Conservation (phyloP, 768 basidiomycete species). For the Piloderma croceum region DNA sequence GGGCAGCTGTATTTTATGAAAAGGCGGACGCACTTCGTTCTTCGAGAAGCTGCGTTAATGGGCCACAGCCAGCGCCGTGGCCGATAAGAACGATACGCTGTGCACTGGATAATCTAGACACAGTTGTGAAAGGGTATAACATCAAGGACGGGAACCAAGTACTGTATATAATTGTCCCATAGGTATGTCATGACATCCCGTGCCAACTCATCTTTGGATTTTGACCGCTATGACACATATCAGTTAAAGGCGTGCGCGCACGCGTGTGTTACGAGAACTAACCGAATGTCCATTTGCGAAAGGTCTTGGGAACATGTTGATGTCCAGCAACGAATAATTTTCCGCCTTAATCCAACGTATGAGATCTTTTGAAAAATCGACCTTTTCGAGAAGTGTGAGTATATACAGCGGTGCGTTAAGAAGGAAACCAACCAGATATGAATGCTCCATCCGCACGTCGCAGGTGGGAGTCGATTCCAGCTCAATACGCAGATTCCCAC, state of each 20-base stretch:
- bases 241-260: conserved; percentile 1
- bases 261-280: background rate
- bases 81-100: conserved; percentile 76
- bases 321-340: conserved; percentile 74
- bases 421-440: conserved; percentile 62
- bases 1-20: conserved; percentile 1
- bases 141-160: conserved; percentile 22
- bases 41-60: conserved; percentile 70
- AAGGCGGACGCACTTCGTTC: conserved; percentile 49
- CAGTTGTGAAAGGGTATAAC: conserved; percentile 4
- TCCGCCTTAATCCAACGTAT: conserved; percentile 68
- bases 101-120: conserved; percentile 61
- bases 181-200: conserved; percentile 70
- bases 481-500: conserved; percentile 85
- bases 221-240: conserved; percentile 30
- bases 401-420: background rate
- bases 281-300: conserved; percentile 29
- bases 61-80: conserved; percentile 78
- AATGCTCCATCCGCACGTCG: conserved; percentile 73
- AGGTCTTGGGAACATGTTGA: conserved; percentile 75
- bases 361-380: conserved; percentile 79
- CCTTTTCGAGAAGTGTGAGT: conserved; percentile 38
- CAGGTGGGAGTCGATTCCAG: conserved; percentile 67
- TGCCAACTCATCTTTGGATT: conserved; percentile 39
- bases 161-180: conserved; percentile 98